Evolutionary conservation across 164 flowering plant genomes (phyloP).

Genomic region (Warburgia ugandensis): DNA sequence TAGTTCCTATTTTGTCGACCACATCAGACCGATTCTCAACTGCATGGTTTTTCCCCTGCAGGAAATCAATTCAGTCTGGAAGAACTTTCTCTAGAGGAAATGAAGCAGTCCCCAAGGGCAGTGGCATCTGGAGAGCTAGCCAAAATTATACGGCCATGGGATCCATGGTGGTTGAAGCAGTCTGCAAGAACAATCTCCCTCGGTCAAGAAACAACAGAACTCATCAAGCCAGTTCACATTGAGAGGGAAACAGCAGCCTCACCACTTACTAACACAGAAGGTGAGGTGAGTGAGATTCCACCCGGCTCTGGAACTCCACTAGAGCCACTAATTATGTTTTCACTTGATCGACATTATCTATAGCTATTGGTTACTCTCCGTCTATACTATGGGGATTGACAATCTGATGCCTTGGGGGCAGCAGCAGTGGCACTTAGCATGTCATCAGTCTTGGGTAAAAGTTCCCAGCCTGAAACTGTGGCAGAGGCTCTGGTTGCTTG

Average conservation of each 20-base stretch:
- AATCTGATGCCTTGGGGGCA: conserved; percentile 59
- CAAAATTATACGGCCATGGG: conserved; percentile 89
- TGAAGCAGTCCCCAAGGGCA: conserved; percentile 63
- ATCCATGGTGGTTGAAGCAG: conserved; percentile 90
- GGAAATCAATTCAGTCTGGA: conserved; percentile 52
- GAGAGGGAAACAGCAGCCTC: conserved; percentile 17
- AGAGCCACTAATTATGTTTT: conserved; percentile 47
- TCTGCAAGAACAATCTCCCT: conserved; percentile 56
- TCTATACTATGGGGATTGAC: conserved; percentile 90
- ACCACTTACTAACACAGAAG: conserved; percentile 18
- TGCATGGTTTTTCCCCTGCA: too few species aligned
- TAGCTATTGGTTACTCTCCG: conserved; percentile 84
- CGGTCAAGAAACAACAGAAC: conserved; percentile 54
- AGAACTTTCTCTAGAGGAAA: conserved; percentile 61
- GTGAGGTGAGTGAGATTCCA: conserved; percentile 40
- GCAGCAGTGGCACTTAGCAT: conserved; percentile 47
- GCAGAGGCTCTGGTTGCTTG: conserved; percentile 45
- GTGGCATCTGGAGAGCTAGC: conserved; percentile 85
- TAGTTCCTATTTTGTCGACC: too few species aligned
- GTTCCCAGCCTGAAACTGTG: conserved; percentile 55
- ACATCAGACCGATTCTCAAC: too few species aligned
- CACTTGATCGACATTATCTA: conserved; percentile 78
- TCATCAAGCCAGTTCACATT: conserved; percentile 39
- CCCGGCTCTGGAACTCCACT: conserved; percentile 70
- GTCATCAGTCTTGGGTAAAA: conserved; percentile 65